Evolutionary conservation across 305 asterid species (phyloP), one percentile per base, ranked within the genome.

Genomic region (Salvia sclarea): DNA sequence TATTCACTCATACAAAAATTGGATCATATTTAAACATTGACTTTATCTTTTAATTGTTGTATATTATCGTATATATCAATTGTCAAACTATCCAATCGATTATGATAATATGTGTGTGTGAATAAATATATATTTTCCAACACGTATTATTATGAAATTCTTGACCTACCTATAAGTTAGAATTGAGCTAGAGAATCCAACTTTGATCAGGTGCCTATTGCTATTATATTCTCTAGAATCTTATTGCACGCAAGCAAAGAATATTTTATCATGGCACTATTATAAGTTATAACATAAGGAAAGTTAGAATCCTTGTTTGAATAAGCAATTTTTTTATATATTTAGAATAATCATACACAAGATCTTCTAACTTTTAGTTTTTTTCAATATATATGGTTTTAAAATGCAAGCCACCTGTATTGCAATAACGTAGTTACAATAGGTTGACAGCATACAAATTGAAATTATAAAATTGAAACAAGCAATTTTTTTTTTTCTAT

Each of bases 201-300:
- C 58, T 66, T 73, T 58, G 64, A 66, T 57, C 68, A 65, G 48
- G 56, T 16, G 56, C 33, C 63, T 14, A 18, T 37, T 61, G 52
- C 63, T 14, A 18, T 37, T 61, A 60, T 31, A 44, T 50, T 69
- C 60, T 49, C 20, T 8, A 1, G 33, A 56, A 30, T 57, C 52
- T 12, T 25, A 45, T 1, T 47, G 40, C 48, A 72, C 28, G 22
- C 40, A 56, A 37, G 33, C 45, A 43, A 31, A 53, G 30, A 35
- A 53, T 48, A 44, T 44, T 31, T 21, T 63, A 10, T n/a, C 13
- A 35, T 64, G 30, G 67, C 20, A 57, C 49, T 47, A 35, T 14
- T 22, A 54, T 14, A 11, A 9, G 16, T 11, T 33, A 53, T 14
- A 12, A 10, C 24, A 52, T 6, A 37, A 47, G 68, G 47, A 57